A percentile compares a stretch with the other conserved stretches of the same genome.
These are phyloP conservation scores for Lecanoromycetidae sp. DNA, from an alignment of 2,329 filamentous ascomycete genomes.

Conservation along the genomic window DNA sequence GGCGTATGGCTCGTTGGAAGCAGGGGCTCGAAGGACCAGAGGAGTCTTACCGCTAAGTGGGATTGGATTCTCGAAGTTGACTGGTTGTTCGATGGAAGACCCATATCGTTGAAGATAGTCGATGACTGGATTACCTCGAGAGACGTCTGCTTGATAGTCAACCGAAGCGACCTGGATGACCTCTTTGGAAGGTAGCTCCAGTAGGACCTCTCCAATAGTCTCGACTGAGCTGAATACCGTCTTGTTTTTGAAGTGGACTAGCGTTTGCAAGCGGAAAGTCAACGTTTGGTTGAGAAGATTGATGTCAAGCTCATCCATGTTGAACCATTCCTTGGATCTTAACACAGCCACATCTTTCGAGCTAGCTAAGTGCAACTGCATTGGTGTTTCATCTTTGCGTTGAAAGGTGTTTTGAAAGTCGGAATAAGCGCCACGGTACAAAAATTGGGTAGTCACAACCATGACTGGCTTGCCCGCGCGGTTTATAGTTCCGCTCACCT, in stretches of 20 bases:
- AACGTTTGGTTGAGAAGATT: constrained; percentile 87
- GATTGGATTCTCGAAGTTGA: constrained; percentile 95
- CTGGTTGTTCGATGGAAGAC: constrained; percentile 83
- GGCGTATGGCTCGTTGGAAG: constrained; percentile 95
- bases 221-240: constrained; percentile 81
- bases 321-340: constrained; percentile 96
- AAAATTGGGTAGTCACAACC: constrained; percentile 96
- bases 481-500: constrained; percentile 93
- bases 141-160: constrained; percentile 82
- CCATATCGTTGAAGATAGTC: constrained; percentile 92
- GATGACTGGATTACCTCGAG: constrained; percentile 90
- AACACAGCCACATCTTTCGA: constrained; percentile 88
- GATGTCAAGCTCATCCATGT: constrained; percentile 68
- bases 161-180: constrained; percentile 95
- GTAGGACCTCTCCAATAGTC: constrained; percentile 80
- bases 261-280: constrained; percentile 86
- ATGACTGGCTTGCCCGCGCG: constrained; percentile 77
- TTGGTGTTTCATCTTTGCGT: constrained; percentile 87
- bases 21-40: constrained; percentile 75
- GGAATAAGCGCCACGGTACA: constrained; percentile 84
- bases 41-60: constrained; percentile 87
- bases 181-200: constrained; percentile 94
- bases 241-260: constrained; percentile 91
- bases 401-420: constrained; percentile 99
- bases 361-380: constrained; percentile 78